Evolutionary conservation across 345 rosid species (phyloP), one percentile per base, ranked within the genome.

Genomic region (Nasturtium officinale): DNA sequence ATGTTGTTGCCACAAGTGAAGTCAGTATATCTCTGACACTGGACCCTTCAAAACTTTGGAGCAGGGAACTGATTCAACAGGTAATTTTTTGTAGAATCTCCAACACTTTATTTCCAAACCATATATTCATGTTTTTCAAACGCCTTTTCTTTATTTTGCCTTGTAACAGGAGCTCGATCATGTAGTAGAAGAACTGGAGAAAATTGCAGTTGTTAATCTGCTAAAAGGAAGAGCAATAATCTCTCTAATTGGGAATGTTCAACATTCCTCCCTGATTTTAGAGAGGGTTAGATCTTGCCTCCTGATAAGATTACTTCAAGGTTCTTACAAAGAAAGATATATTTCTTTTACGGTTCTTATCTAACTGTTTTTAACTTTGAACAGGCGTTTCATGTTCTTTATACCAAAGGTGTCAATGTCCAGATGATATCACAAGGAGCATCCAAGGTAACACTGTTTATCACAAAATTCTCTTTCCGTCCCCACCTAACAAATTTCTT

Each of bases 371-470:
- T 17, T 4, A 20, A 29, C 53, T 40, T 6, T 15, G 75, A 57
- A 61, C 89, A 95, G 98, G 99, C 73, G 47, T 96, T 96, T 78
- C 80, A 58, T 48, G 99, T 90, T 79, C 97, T 96, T 54, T 82
- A 89, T 77, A 83, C 84, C 72, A 87, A 85, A 53, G 94, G 97
- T 57, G 90, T 92, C 51, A 96, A 92, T 77, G 99, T 96, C 73
- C 99, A 96, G 82, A 92, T 96, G 99, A 96, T 92, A 81, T 96
- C 98, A 67, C 97, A 96, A 84, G 98, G 99, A 43, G 98, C 99
- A 66, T 96, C 99, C n/a, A 96, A 96, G 98, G 99, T 95, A 40
- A 38, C 65, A 64, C 32, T 51, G 63, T 40, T 40, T 35, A 17
- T 37, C 43, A 48, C 67, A 55, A 15, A 53, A 51, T 28, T 69